These are phyloP conservation scores for Vitis riparia DNA, from an alignment of 164 flowering plant species.

Conservation along the genomic window DNA sequence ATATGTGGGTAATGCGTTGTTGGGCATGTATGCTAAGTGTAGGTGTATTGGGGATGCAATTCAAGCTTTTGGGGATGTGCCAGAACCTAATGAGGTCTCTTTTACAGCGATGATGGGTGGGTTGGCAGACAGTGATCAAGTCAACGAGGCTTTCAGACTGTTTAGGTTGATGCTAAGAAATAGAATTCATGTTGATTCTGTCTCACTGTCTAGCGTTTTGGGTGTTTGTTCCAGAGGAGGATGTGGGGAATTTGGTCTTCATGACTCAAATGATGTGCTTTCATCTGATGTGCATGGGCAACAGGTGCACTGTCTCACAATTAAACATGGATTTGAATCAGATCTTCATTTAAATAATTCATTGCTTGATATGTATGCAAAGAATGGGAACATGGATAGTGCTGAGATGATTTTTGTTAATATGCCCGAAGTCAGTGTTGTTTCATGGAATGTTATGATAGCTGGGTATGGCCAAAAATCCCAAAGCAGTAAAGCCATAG, in stretches of 20 bases:
- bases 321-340: slow-evolving; percentile 55
- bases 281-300: slow-evolving; percentile 30
- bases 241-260: slow-evolving; percentile 19
- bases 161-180: slow-evolving; percentile 59
- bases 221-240: slow-evolving; percentile 56
- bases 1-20: slow-evolving; percentile 74
- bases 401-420: slow-evolving; percentile 61
- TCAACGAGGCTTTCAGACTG: slow-evolving; percentile 58
- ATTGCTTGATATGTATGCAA: slow-evolving; percentile 67
- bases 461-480: slow-evolving; percentile 63
- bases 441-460: slow-evolving; percentile 80
- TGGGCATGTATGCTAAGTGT: slow-evolving; percentile 77
- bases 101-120: slow-evolving; percentile 78
- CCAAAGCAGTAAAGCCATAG: slow-evolving; percentile 41
- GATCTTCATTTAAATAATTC: slow-evolving; percentile 62
- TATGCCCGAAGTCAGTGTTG: slow-evolving; percentile 38
- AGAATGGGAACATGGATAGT: slow-evolving; percentile 51
- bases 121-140: slow-evolving; percentile 42
- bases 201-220: slow-evolving; percentile 65
- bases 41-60: slow-evolving; percentile 48
- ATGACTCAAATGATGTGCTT: slow-evolving; percentile 15
- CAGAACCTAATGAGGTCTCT: slow-evolving; percentile 70
- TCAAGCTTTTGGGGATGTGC: slow-evolving; percentile 46
- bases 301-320: slow-evolving; percentile 51
- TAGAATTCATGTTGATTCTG: slow-evolving; percentile 53